Evolutionary conservation across 2,329 filamentous ascomycete genomes (phyloP).

Genomic region (Sporothrix dimorphospora): DNA sequence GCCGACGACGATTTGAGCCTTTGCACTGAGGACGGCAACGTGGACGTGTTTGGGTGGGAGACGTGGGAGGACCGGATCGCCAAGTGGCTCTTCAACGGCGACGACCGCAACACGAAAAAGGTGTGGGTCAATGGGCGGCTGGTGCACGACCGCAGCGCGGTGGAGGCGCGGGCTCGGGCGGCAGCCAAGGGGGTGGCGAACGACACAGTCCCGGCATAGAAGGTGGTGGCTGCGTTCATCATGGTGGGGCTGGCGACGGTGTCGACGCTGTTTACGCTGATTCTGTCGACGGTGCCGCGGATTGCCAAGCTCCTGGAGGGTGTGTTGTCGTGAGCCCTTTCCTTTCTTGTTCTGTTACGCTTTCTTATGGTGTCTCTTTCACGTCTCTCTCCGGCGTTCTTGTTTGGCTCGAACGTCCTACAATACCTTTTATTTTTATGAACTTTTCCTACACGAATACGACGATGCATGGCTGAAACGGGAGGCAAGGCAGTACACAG

Average conservation of each 20-base stretch:
- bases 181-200: background rate
- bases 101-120: constrained; percentile 84
- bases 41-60: constrained; percentile 92
- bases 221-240: constrained; percentile 20
- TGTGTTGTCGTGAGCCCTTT: background rate
- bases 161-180: background rate
- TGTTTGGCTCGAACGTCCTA: background rate
- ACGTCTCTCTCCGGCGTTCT: background rate
- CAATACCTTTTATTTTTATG: background rate
- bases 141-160: constrained; percentile 63
- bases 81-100: constrained; percentile 94
- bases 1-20: background rate
- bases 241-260: constrained; percentile 11
- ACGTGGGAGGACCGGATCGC: constrained; percentile 81
- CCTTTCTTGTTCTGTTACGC: background rate
- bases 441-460: background rate
- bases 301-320: constrained; percentile 12
- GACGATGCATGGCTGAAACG: background rate
- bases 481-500: background rate
- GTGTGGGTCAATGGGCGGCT: constrained; percentile 88
- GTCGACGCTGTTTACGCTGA: constrained; percentile 21
- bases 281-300: constrained; percentile 14
- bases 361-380: background rate
- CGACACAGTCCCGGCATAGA: background rate
- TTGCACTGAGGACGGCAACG: constrained; percentile 57